Evolutionary conservation across 768 basidiomycete species (phyloP).

Genomic region (Phylloporus arenicola): DNA sequence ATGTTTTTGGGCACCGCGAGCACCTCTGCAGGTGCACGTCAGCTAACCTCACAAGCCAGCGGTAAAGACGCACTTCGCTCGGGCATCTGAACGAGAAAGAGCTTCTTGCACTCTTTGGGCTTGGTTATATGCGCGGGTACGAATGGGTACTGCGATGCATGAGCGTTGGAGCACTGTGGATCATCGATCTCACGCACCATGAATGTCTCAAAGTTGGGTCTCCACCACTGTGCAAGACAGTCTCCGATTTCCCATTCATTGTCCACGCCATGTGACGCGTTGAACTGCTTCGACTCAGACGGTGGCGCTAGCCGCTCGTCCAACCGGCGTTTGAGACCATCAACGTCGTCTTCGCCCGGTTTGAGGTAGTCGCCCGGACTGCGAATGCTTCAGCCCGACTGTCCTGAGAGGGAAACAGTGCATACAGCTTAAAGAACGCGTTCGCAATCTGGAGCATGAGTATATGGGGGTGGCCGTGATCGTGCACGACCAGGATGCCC

Average conservation of each 20-base stretch:
- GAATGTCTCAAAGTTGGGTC: constrained; percentile 98
- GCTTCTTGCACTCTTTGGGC: constrained; percentile 97
- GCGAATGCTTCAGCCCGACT: not conserved
- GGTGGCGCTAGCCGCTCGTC: constrained; percentile 87
- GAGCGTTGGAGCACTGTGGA: not conserved
- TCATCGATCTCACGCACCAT: constrained; percentile 58
- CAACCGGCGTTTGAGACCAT: constrained; percentile 83
- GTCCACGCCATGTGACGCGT: constrained; percentile 68
- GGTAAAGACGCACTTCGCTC: constrained; percentile 65
- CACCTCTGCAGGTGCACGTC: constrained; percentile 55
- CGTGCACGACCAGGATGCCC: constrained; percentile 73
- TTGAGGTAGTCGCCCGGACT: constrained; percentile 99
- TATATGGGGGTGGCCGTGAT: constrained; percentile 96
- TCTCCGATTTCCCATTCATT: constrained; percentile 97
- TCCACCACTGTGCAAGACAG: constrained; percentile 97
- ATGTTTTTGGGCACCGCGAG: constrained; percentile 98
- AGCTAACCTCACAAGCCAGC: not conserved
- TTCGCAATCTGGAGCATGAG: constrained; percentile 98
- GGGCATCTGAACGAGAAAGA: constrained; percentile 94
- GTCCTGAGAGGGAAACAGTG: constrained; percentile 2
- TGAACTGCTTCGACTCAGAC: constrained; percentile 66
- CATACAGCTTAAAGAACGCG: constrained; percentile 97
- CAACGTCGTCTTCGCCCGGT: constrained; percentile 89
- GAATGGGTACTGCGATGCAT: constrained; percentile 70
- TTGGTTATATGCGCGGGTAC: constrained; percentile 94